Conservation (phyloP, 805 yeast species). For the Pichia exigua region DNA sequence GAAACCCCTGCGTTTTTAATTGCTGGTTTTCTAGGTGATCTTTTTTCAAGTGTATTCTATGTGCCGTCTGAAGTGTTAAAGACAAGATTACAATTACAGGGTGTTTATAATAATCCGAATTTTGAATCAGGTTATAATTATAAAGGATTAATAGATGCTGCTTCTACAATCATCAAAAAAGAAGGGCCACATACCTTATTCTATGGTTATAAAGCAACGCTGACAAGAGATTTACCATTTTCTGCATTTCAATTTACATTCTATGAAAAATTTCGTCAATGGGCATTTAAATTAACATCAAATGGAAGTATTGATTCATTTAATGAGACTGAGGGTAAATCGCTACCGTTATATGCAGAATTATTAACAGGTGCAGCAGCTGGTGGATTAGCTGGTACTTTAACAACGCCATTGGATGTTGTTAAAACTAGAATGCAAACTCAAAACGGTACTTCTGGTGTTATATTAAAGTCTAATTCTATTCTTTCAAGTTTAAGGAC, state of each 20-base stretch:
- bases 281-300: constrained; percentile 37
- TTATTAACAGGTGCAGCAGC: constrained; percentile 89
- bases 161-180: constrained; percentile 46
- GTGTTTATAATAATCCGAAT: constrained; percentile 69
- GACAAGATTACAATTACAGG: constrained; percentile 90
- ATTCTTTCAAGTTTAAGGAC: constrained; percentile 43
- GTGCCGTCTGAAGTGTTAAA: constrained; percentile 95
- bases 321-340: not conserved
- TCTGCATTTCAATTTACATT: constrained; percentile 95
- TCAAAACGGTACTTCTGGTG: constrained; percentile 35
- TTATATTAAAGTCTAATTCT: constrained; percentile 33
- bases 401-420: constrained; percentile 90
- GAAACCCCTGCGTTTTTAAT: constrained; percentile 74
- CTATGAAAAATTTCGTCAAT: constrained; percentile 71
- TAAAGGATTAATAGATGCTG: constrained; percentile 64
- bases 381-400: constrained; percentile 83
- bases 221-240: constrained; percentile 88
- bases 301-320: not conserved
- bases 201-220: constrained; percentile 90
- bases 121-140: constrained; percentile 85
- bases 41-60: constrained; percentile 78
- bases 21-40: constrained; percentile 92
- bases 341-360: constrained; percentile 52
- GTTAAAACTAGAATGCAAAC: constrained; percentile 92
- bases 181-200: constrained; percentile 78